These are phyloP conservation scores for Metrosideros polymorpha DNA, from an alignment of 441 rosid genomes.

Conservation along the genomic window DNA sequence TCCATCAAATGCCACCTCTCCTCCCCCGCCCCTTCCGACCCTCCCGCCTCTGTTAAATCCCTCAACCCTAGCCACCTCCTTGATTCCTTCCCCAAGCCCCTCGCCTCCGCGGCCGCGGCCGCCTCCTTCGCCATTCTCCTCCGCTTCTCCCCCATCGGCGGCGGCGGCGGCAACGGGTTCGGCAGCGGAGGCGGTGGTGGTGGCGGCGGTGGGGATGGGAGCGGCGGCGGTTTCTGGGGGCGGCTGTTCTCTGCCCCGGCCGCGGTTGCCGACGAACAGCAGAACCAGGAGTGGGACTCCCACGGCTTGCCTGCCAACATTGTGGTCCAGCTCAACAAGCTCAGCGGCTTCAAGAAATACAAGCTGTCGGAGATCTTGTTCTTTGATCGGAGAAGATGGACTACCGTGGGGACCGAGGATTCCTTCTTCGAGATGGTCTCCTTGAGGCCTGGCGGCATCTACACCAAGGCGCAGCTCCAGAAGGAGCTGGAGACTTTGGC, in stretches of 20 bases:
- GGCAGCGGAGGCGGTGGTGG: background rate
- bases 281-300: constrained; percentile 70
- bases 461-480: constrained; percentile 69
- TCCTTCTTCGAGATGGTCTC: constrained; percentile 97
- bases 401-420: constrained; percentile 74
- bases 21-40: background rate
- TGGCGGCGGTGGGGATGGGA: background rate
- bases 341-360: constrained; percentile 75
- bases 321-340: constrained; percentile 61
- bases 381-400: constrained; percentile 46
- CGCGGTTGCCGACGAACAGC: constrained; percentile 55
- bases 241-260: constrained; percentile 32
- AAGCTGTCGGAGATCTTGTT: constrained; percentile 73
- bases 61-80: constrained; percentile 6
- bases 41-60: background rate
- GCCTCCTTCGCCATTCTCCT: constrained; percentile 20
- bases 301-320: constrained; percentile 92
- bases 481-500: constrained; percentile 87
- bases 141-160: constrained; percentile 16
- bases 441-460: constrained; percentile 69
- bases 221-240: constrained; percentile 6
- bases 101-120: constrained; percentile 34
- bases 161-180: constrained; percentile 2
- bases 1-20: constrained; percentile 1
- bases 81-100: constrained; percentile 25